Base-by-base conservation (phyloP, 306 rosid genomes). In the Astragalus membranaceus region DNA sequence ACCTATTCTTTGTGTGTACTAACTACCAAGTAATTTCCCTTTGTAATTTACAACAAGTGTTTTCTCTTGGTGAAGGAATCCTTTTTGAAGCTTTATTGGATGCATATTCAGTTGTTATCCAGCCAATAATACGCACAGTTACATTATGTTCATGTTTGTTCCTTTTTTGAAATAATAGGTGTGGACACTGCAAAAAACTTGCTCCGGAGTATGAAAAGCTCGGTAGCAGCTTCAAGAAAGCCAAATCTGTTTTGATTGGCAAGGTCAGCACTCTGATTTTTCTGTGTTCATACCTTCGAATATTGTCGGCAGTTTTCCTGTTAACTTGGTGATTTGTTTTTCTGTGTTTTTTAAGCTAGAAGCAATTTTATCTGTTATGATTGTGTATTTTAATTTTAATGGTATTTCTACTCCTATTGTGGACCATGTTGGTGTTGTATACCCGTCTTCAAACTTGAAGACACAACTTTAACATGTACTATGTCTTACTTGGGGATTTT, bases 171-270 rank as follows among this genome's bases (percentile, higher is more conserved):
- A 5, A 2, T 58, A 63, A 49, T 80, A 95, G 99, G 99, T 91
- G 99, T 87, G 99, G 97, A 5, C 99, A 95, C 70, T 95, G 99
- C 82, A 95, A 95, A 68, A 95, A 95, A 84, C 97, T 95, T 72
- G 99, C 99, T 37, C 99, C 97, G 5, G 99, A 95, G 70, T 95
- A 73, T 81, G 99, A 89, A 78, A 89, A 85, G 79, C 96, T 95
- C 1, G 96, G 88, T 6, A 54, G 80, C 71, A 95, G 88, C 86
- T 95, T 95, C 73, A 95, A 88, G 91, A 95, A 84, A 78, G 82
- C 90, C 33, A 95, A 91, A 64, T 85, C 95, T 35, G 78, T 95
- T 82, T 75, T 95, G 41, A 91, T 95, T 4, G 99, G 79, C 78
- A 95, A 95, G 99, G 99, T 95, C 26, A 72, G 79, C 71, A 41